Base-by-base conservation (phyloP, 306 rosid species). In the Cicer pinnatifidum region DNA sequence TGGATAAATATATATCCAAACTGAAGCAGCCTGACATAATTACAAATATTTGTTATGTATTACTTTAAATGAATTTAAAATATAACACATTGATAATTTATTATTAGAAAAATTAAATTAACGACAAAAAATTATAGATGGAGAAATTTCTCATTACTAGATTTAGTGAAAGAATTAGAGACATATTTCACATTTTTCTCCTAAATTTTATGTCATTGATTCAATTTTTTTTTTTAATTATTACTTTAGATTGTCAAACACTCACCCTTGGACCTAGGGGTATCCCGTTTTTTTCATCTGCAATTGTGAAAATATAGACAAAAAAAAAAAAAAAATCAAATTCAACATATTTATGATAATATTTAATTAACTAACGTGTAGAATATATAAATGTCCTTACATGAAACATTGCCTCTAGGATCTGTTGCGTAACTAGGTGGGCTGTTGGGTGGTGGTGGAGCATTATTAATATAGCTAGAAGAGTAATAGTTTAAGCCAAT, bases 401-500 rank as follows among this genome's bases (percentile, higher is more conserved):
- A 46, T 41, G 84, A 37, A 19, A 67, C 33, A 12, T 37, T 69
- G 35, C 66, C 78, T 7, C 47, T 82, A 51, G 84, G 2, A 56
- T 86, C 96, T 73, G 6, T 63, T 0, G 56, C 0, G 48, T 73
- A 88, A 78, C 73, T 86, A 4, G 71, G 46, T 2, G 11, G 41
- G 11, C n/a, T 76, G 39, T 71, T 54, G 9, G 60, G 60, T 6
- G 11, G 69, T 4, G 7, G 56, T 1, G 83, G 82, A 11, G 5
- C 33, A 54, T 82, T 8, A 19, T 59, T 19, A 8, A 82, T 81
- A 51, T 83, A 90, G 9, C 65, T 77, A 8, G 88, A 10, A 2
- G 87, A 79, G 75, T 90, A 88, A 68, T 88, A 86, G 58, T 90
- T 90, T 7, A 90, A 11, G 7, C 91, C 92, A 57, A 90, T 43